Evolutionary conservation across 164 flowering plant genomes (phyloP).

Genomic region (Liriodendron chinense): DNA sequence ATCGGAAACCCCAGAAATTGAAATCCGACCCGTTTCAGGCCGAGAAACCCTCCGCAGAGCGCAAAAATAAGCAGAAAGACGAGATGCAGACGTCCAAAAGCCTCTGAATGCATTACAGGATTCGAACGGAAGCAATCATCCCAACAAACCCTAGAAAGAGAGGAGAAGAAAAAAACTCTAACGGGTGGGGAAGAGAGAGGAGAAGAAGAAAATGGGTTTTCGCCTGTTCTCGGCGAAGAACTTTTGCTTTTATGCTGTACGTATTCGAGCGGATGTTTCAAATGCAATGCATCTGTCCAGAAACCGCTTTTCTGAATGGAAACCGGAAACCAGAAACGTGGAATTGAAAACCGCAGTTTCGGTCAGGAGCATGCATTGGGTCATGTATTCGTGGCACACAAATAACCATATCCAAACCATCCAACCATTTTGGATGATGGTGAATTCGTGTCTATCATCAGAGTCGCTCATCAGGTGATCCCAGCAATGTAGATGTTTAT

Average conservation of each 20-base stretch:
- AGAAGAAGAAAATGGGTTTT: neutral
- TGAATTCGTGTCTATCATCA: too few species aligned
- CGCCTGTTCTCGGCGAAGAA: neutral
- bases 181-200: neutral
- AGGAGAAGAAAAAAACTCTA: neutral
- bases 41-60: conserved; percentile 8
- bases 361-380: too few species aligned
- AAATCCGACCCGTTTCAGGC: conserved; percentile 2
- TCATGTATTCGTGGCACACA: too few species aligned
- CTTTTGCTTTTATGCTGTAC: neutral
- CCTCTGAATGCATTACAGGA: conserved; percentile 23
- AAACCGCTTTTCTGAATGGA: neutral
- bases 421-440: too few species aligned
- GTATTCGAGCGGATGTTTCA: neutral
- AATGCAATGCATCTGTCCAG: conserved; percentile 9
- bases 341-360: too few species aligned
- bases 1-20: conserved; percentile 1
- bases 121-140: neutral
- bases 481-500: too few species aligned
- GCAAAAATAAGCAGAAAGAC: neutral
- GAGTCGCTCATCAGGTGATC: too few species aligned
- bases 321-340: neutral
- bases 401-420: too few species aligned
- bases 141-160: conserved; percentile 11
- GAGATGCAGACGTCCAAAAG: neutral